Conservation (phyloP, 768 basidiomycete genomes). For the Kwoniella dendrophila region DNA sequence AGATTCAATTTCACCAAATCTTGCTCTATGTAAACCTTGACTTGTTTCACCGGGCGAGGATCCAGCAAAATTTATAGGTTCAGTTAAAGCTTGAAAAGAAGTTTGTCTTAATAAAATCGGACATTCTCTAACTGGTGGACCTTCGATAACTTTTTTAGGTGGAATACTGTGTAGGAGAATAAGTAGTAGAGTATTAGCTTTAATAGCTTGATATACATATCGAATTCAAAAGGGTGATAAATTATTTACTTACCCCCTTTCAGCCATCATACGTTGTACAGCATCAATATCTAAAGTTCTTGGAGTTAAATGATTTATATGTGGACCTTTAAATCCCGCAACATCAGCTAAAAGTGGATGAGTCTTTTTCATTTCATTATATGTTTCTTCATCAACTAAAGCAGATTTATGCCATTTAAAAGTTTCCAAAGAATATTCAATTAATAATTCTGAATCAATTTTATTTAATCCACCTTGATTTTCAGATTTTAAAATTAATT, state of each 20-base stretch:
- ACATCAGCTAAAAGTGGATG: constrained; percentile 50
- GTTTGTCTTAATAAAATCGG: constrained; percentile 52
- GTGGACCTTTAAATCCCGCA: constrained; percentile 47
- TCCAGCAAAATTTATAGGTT: constrained; percentile 42
- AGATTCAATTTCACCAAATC: constrained; percentile 54
- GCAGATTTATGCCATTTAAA: constrained; percentile 49
- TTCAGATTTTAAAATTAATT: constrained; percentile 36
- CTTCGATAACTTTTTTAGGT: constrained; percentile 52
- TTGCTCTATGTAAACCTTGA: constrained; percentile 38
- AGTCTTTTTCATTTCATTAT: constrained; percentile 30
- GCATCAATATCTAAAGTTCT: constrained; percentile 51
- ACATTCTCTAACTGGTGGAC: constrained; percentile 42
- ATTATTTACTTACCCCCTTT: constrained; percentile 34
- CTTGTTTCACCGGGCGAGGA: constrained; percentile 9
- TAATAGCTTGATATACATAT: not conserved
- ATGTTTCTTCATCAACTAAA: constrained; percentile 34
- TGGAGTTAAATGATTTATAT: constrained; percentile 54
- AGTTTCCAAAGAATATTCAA: constrained; percentile 40
- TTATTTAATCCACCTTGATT: constrained; percentile 23
- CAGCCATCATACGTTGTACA: constrained; percentile 45
- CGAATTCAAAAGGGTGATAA: not conserved
- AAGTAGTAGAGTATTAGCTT: not conserved
- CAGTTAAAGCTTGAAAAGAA: constrained; percentile 49
- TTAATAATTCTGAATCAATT: constrained; percentile 28
- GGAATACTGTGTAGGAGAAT: constrained; percentile 34